Evolutionary conservation across 2,329 filamentous ascomycete genomes (phyloP).

Genomic region (Tolypocladium ophioglossoides): DNA sequence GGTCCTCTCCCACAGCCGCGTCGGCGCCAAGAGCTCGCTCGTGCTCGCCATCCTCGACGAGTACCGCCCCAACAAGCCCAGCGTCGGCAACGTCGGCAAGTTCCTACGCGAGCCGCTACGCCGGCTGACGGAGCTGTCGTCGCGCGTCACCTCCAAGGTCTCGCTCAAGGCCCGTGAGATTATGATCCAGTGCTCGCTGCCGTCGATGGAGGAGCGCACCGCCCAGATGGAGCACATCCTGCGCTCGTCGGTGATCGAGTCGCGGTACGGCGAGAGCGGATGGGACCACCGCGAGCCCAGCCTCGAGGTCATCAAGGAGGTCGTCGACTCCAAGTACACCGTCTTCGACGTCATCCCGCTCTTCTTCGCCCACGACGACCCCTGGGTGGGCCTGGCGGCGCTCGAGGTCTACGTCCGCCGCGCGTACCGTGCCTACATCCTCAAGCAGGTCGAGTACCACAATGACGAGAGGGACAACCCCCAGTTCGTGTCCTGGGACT

Average conservation of each 20-base stretch:
- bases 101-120: conserved; percentile 74
- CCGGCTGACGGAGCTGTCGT: conserved; percentile 77
- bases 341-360: conserved; percentile 92
- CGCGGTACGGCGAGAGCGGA: conserved; percentile 92
- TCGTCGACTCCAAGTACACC: conserved; percentile 97
- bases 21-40: conserved; percentile 88
- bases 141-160: conserved; percentile 79
- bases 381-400: conserved; percentile 87
- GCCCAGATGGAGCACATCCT: conserved; percentile 98
- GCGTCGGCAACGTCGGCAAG: conserved; percentile 78
- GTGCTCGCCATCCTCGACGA: conserved; percentile 84
- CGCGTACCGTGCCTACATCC: conserved; percentile 89
- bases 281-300: conserved; percentile 94
- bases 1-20: conserved; percentile 86
- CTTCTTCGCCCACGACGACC: conserved; percentile 91
- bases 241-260: conserved; percentile 88
- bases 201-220: conserved; percentile 88
- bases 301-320: conserved; percentile 87
- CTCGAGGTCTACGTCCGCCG: conserved; percentile 94
- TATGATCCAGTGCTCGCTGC: conserved; percentile 92
- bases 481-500: conserved; percentile 89
- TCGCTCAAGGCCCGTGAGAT: conserved; percentile 95
- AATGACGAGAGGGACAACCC: conserved; percentile 58
- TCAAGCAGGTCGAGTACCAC: conserved; percentile 85
- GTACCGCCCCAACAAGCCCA: conserved; percentile 90